Base-by-base conservation (phyloP, 345 rosid genomes). In the Salix viminalis region DNA sequence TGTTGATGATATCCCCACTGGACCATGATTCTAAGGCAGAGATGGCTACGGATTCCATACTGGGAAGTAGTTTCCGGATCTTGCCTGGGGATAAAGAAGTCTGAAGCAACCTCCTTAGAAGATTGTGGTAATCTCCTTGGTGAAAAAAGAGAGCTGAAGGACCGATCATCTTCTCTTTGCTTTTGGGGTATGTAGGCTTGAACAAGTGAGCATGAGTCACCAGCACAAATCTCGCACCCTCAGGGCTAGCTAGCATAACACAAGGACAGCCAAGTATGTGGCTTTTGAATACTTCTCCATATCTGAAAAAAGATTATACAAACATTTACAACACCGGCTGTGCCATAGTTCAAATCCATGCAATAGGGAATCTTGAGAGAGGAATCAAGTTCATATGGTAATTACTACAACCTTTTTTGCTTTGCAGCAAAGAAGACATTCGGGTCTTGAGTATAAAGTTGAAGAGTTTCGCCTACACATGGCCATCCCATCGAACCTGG, bases 401-500 rank as follows among this genome's bases (percentile, higher is more conserved):
- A 16, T 9, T 21, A 68, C 26, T n/a, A 2, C 26, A 52, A 88
- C 90, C 89, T 86, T 69, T 61, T 65, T 67, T 77, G 84, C 80
- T 81, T 84, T 4, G 86, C 65, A 21, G 81, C 72, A 61, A 89
- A 87, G 87, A 87, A 89, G 76, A 70, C 77, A 69, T 79, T 82
- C n/a, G 90, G 92, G 80, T 85, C 76, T 73, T 89, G 87, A 19
- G 90, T 86, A 79, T 83, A 89, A 50, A 89, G 81, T 62, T 79
- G 85, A 39, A 83, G 79, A 65, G 90, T 87, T 79, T 89, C 89
- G 11, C 92, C 92, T 15, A 89, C n/a, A 62, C 73, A 83, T 37
- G 92, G 92, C 89, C 87, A 89, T 1, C 92, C 92, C 79, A 89
- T 60, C 72, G 90, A 86, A 23, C 92, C 92, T 6, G 92, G 92